Conservation (phyloP, 2,329 filamentous ascomycete genomes). For the Tolypocladium endophyticum region DNA sequence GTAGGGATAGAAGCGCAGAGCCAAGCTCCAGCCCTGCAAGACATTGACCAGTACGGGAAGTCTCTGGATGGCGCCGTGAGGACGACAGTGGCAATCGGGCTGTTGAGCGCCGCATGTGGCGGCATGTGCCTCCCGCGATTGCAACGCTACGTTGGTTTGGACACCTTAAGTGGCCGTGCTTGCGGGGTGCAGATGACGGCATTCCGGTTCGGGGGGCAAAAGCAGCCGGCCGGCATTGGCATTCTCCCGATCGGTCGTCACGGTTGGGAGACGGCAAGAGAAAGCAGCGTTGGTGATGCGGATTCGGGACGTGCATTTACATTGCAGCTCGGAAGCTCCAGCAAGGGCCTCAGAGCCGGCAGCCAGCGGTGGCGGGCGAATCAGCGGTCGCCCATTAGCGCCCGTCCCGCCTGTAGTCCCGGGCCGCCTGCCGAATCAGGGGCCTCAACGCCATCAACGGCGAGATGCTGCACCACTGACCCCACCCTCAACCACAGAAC, state of each 20-base stretch:
- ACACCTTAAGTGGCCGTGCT: not conserved
- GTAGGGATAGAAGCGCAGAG: not conserved
- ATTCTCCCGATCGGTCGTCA: not conserved
- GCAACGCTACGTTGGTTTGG: not conserved
- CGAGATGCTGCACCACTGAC: not conserved
- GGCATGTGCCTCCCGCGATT: not conserved
- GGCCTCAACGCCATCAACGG: constrained; percentile 2
- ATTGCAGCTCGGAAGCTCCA: not conserved
- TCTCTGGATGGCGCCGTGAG: not conserved
- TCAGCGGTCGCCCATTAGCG: constrained; percentile 8
- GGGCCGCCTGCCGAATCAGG: constrained; percentile 7
- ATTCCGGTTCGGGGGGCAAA: not conserved
- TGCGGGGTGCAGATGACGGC: not conserved
- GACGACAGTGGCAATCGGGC: not conserved
- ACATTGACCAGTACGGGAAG: not conserved
- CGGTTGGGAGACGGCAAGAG: not conserved
- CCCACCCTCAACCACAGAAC: not conserved
- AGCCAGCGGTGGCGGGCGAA: constrained; percentile 4
- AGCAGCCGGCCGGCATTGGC: not conserved
- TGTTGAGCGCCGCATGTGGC: not conserved
- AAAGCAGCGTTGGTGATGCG: not conserved
- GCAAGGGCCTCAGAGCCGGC: not conserved
- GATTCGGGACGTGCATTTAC: not conserved
- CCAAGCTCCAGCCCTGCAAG: not conserved
- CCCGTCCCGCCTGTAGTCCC: constrained; percentile 5